A percentile compares a stretch with the other conserved stretches of the same genome.
These are phyloP conservation scores for Oryza meridionalis DNA, from an alignment of 176 grass and related monocot genomes.

Conservation along the genomic window DNA sequence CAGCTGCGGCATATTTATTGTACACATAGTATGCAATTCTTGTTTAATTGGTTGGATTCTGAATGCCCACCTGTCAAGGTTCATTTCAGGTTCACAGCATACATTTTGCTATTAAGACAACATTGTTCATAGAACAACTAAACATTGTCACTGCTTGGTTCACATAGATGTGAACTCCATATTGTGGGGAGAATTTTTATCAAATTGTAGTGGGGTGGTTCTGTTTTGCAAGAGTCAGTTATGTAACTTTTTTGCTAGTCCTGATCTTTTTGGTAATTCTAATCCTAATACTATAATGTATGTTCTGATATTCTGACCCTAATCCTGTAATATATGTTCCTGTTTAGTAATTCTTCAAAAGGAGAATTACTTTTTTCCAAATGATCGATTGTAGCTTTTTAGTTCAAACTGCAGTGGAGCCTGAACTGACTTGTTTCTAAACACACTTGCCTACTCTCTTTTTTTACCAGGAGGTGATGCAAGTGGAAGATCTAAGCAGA, in stretches of 20 bases:
- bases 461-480: conserved; percentile 59
- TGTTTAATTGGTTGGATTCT: too few relatives aligned
- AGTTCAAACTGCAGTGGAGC: background rate
- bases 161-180: too few relatives aligned
- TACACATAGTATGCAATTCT: background rate
- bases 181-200: background rate
- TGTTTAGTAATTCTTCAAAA: background rate
- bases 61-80: too few relatives aligned
- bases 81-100: too few relatives aligned
- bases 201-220: too few relatives aligned
- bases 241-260: too few relatives aligned
- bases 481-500: conserved; percentile 73
- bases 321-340: background rate
- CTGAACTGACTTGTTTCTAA: background rate
- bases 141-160: too few relatives aligned
- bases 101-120: too few relatives aligned
- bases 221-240: too few relatives aligned
- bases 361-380: background rate
- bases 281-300: background rate
- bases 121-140: too few relatives aligned
- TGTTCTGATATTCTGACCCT: background rate
- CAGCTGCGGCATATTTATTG: too few relatives aligned
- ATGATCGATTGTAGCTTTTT: background rate
- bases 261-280: too few relatives aligned
- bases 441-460: background rate